phyloP scores from a whole-genome alignment of 768 basidiomycete species.

The Kwoniella shandongensis region DNA sequence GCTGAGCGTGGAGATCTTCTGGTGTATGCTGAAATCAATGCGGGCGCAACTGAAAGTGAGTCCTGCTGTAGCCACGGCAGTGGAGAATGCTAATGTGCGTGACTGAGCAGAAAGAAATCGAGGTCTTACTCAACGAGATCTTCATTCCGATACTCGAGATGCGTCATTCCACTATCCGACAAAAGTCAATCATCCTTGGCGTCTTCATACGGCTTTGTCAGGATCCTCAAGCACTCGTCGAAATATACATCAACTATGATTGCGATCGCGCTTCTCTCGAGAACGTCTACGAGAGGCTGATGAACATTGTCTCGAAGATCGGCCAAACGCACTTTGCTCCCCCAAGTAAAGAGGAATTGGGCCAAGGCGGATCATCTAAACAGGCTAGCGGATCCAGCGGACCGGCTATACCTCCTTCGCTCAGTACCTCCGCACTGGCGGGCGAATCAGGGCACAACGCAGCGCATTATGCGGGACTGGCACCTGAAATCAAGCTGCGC shows the following conservation, averaged over 20 bases:
- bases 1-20: slow-evolving; percentile 96
- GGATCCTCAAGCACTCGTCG: slow-evolving; percentile 95
- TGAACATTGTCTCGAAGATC: slow-evolving; percentile 95
- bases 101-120: slow-evolving; percentile 85
- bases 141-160: slow-evolving; percentile 98
- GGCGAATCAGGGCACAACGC: slow-evolving; percentile 59
- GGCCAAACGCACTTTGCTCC: slow-evolving; percentile 61
- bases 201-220: slow-evolving; percentile 83
- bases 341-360: slow-evolving; percentile 47
- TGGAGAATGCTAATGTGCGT: not conserved
- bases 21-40: slow-evolving; percentile 91
- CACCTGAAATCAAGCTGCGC: slow-evolving; percentile 79
- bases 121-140: slow-evolving; percentile 96
- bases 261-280: slow-evolving; percentile 92
- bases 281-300: slow-evolving; percentile 96
- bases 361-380: slow-evolving; percentile 37
- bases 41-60: slow-evolving; percentile 90
- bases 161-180: slow-evolving; percentile 90
- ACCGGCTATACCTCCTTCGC: slow-evolving; percentile 62
- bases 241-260: slow-evolving; percentile 98
- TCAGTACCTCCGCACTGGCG: slow-evolving; percentile 60
- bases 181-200: slow-evolving; percentile 86
- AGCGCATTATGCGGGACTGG: slow-evolving; percentile 58
- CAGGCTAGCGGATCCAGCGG: slow-evolving; percentile 53
- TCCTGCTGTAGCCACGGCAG: not conserved